Base-by-base conservation (phyloP, 176 grass and related monocot species). In the Bromus sterilis region DNA sequence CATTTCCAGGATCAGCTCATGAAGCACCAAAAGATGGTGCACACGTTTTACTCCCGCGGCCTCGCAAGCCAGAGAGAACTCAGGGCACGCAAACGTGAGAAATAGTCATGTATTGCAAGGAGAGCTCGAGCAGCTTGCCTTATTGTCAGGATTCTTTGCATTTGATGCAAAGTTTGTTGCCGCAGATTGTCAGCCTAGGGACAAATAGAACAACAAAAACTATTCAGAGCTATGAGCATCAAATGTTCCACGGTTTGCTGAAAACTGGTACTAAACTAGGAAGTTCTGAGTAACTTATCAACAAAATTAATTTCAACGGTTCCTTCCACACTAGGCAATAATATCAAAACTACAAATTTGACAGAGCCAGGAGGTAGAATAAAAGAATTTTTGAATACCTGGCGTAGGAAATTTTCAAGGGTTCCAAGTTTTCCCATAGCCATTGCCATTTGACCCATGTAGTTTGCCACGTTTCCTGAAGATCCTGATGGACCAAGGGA, bases 391-490 rank as follows among this genome's bases (percentile, higher is more conserved):
- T 26, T 3, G 56, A 76, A 28, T 87, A 94, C 95, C 95, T 97
- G 91, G 13, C 92, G 87, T 77, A 97, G 92, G 87, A 97, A 97
- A 84, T 94, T 97, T 62, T 97, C 94, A 0, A 97, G 88, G n/a
- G 92, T 97, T 28, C 94, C 94, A 34, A 97, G 94, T 87, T 97
- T 94, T 15, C 94, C 94, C 94, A 97, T 97, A 71, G 94, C 92
- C 94, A 97, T 97, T 82, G 94, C 94, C 94, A 97, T 97, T 87
- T 97, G 94, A 51, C 94, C 94, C 94, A 97, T 97, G 81, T 97
- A 97, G 75, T 97, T 97, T 68, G 94, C 94, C 39, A 97, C 94
- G 9, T 94, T 89, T 11, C 94, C 94, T 7, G 94, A 90, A 72
- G 89, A 92, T 66, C 94, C 92, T 36, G 94, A 82, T 28, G 94